Evolutionary conservation across 257 asterid genomes (phyloP), one percentile per base, ranked within the genome.

Genomic region (Prunella vulgaris): DNA sequence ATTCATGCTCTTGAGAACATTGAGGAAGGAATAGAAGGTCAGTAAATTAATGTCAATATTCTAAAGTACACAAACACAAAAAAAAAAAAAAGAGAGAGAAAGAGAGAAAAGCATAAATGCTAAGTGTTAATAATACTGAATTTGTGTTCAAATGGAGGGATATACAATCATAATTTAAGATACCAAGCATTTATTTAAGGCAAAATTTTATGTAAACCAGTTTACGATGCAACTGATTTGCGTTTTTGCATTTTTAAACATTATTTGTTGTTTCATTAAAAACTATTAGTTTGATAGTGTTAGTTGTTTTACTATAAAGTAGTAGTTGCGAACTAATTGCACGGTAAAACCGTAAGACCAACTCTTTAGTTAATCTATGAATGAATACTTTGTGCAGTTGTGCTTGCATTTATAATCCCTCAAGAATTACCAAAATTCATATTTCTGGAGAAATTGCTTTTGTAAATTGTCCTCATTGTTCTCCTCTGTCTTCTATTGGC

Each of bases 11-110:
- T 86, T 38, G 90, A 86, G 67, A 83, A 84, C 69, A 82, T 86
- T 5, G 93, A 86, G 81, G 88, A 86, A 75, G 93, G 93, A 73
- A 70, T 80, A 18, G 90, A 82, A 84, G 93, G 93, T 86, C 54
- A 77, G 70, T 42, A 62, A 51, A 24, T 9, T 14, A 52, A 35
- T 24, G 32, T 24, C 32, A 33, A 69, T 48, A 48, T 1, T 52
- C 27, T 3, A 10, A 20, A 18, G 13, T 18, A 20, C 28, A 18
- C n/a, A n/a, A n/a, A n/a, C n/a, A n/a, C n/a, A n/a, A n/a, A n/a
- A n/a, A n/a, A n/a, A n/a, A n/a, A n/a, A n/a, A n/a, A n/a, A n/a
- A n/a, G n/a, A n/a, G n/a, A n/a, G n/a, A n/a, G 3, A 18, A 24
- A 17, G 0, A 18, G 15, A 1, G 0, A 5, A 5, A 7, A 49